phyloP scores from a whole-genome alignment of 176 grass and related monocot species.

The sorghum (Sorghum bicolor) region Sorghum_bicolor_NCBIv3 NC_012879.2:55331501-55332000 shows the following conservation, averaged over 20 bases:
- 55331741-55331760: conserved; percentile 83
- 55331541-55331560: conserved; percentile 54
- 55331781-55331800: conserved; percentile 75
- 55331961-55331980: conserved; percentile 52
- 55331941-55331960: conserved; percentile 63
- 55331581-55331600: conserved; percentile 74
- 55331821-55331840: conserved; percentile 87
- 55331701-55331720: conserved; percentile 87
- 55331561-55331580: conserved; percentile 55
- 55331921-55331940: conserved; percentile 79
- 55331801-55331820: conserved; percentile 80
- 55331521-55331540: conserved; percentile 62
- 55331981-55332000: conserved; percentile 92
- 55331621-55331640: conserved; percentile 74
- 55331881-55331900: conserved; percentile 77
- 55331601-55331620: conserved; percentile 85
- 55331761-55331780: conserved; percentile 54
- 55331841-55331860: conserved; percentile 29
- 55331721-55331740: conserved; percentile 46
- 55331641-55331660: background rate
- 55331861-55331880: conserved; percentile 74
- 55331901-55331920: conserved; percentile 74
- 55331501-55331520: conserved; percentile 44
- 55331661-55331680: background rate
- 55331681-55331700: conserved; percentile 6